A percentile compares a stretch with the other conserved stretches of the same genome.
phyloP scores from a whole-genome alignment of 192 early-diverging fungal species.

The Fimicolochytrium jonesii region DNA sequence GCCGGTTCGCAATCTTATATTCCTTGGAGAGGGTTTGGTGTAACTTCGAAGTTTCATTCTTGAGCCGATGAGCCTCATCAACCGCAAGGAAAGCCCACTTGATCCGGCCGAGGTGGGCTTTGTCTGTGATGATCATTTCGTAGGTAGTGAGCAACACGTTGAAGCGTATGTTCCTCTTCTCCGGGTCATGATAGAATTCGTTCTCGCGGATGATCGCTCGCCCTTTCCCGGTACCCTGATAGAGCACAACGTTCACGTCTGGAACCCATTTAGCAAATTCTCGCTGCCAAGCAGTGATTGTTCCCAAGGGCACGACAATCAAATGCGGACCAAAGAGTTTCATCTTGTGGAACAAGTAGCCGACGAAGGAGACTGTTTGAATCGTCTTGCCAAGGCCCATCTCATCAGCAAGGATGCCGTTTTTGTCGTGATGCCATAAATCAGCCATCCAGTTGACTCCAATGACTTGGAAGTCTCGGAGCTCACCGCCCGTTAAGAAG shows the following conservation, averaged over 20 bases:
- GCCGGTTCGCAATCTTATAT: slow-evolving; percentile 83
- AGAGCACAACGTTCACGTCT: slow-evolving; percentile 84
- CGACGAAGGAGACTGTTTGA: slow-evolving; percentile 91
- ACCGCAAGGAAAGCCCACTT: slow-evolving; percentile 93
- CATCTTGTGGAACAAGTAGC: slow-evolving; percentile 80
- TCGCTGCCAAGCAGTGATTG: slow-evolving; percentile 90
- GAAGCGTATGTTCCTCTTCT: slow-evolving; percentile 60
- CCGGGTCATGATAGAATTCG: slow-evolving; percentile 73
- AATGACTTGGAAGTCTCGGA: slow-evolving; percentile 93
- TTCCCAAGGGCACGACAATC: slow-evolving; percentile 95
- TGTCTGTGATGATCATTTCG: slow-evolving; percentile 92
- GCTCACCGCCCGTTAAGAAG: slow-evolving; percentile 78
- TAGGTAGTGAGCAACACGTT: slow-evolving; percentile 95
- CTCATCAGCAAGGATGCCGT: slow-evolving; percentile 97
- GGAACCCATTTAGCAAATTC: slow-evolving; percentile 97
- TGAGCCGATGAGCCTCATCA: slow-evolving; percentile 97
- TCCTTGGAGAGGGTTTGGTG: slow-evolving; percentile 78
- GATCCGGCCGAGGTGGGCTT: slow-evolving; percentile 70
- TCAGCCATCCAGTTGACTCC: slow-evolving; percentile 97
- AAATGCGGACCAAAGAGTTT: slow-evolving; percentile 89
- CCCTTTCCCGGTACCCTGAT: slow-evolving; percentile 79
- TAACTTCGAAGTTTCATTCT: slow-evolving; percentile 92
- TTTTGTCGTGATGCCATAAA: slow-evolving; percentile 91
- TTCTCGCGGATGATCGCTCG: slow-evolving; percentile 88
- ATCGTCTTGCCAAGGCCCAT: slow-evolving; percentile 91